Percentiles rank a stretch among this genome's conserved stretches.
Evolutionary conservation across 352 stramenopile species (phyloP).

Genomic region (Globisporangium abappressorium): DNA sequence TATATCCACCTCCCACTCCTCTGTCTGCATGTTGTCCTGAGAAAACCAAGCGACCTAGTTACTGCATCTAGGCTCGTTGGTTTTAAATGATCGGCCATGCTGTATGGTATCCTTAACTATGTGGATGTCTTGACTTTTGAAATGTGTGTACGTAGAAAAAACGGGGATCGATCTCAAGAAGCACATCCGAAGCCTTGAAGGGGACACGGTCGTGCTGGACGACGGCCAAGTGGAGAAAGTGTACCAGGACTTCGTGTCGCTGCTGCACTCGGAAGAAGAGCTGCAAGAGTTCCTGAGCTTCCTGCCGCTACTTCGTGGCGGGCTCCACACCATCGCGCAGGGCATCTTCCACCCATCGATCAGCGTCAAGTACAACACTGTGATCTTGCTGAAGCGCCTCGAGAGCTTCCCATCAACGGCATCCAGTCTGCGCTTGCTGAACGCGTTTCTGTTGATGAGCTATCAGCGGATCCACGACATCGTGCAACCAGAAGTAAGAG

Average conservation of each 20-base stretch:
- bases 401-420: constrained; percentile 75
- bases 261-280: constrained; percentile 73
- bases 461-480: constrained; percentile 83
- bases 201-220: constrained; percentile 70
- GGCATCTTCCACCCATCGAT: constrained; percentile 86
- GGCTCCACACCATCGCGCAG: constrained; percentile 78
- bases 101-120: constrained; percentile 40
- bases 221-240: constrained; percentile 78
- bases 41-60: neutral
- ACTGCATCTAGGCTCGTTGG: neutral
- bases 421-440: constrained; percentile 64
- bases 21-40: constrained; percentile 45
- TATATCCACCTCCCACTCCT: constrained; percentile 65
- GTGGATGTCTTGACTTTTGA: constrained; percentile 12
- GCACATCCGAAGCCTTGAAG: constrained; percentile 76
- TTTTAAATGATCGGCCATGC: neutral
- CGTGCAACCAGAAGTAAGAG: constrained; percentile 54
- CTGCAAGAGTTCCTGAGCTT: constrained; percentile 85
- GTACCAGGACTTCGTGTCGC: constrained; percentile 75
- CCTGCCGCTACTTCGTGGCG: constrained; percentile 69
- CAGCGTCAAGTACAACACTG: constrained; percentile 87
- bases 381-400: constrained; percentile 82
- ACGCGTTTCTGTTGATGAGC: constrained; percentile 81
- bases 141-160: constrained; percentile 68
- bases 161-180: constrained; percentile 77